phyloP scores from a whole-genome alignment of 2,329 filamentous ascomycete genomes.

The Piedraia hortae region DNA sequence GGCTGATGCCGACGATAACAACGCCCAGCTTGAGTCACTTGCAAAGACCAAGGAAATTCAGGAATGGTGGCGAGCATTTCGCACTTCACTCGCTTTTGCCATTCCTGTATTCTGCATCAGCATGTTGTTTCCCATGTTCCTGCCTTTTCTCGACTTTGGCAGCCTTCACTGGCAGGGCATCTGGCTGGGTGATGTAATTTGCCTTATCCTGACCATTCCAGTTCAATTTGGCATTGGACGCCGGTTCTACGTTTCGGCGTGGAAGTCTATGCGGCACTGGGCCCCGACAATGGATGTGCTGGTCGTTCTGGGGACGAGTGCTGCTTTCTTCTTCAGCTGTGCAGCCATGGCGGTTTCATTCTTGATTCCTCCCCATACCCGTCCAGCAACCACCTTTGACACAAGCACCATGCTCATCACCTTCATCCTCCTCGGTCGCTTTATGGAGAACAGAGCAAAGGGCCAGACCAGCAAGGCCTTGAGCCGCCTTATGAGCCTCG shows the following conservation, averaged over 20 bases:
- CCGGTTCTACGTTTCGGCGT: conserved; percentile 84
- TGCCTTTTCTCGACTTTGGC: conserved; percentile 54
- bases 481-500: conserved; percentile 79
- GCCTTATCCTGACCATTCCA: conserved; percentile 60
- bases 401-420: conserved; percentile 97
- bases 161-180: conserved; percentile 39
- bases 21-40: conserved; percentile 81
- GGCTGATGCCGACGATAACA: conserved; percentile 80
- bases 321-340: conserved; percentile 87
- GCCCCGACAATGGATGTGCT: conserved; percentile 96
- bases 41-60: conserved; percentile 91
- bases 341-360: conserved; percentile 67
- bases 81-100: conserved; percentile 51
- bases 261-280: conserved; percentile 67
- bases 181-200: conserved; percentile 68
- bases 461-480: conserved; percentile 87
- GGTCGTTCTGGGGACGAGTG: conserved; percentile 75
- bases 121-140: conserved; percentile 79
- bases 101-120: conserved; percentile 73
- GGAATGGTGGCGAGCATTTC: conserved; percentile 68
- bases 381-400: conserved; percentile 78
- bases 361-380: conserved; percentile 41
- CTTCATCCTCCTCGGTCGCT: conserved; percentile 75
- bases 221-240: conserved; percentile 91
- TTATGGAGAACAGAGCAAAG: conserved; percentile 80